Conservation (phyloP, 768 basidiomycete species). For the Tephrocybe rancida region DNA sequence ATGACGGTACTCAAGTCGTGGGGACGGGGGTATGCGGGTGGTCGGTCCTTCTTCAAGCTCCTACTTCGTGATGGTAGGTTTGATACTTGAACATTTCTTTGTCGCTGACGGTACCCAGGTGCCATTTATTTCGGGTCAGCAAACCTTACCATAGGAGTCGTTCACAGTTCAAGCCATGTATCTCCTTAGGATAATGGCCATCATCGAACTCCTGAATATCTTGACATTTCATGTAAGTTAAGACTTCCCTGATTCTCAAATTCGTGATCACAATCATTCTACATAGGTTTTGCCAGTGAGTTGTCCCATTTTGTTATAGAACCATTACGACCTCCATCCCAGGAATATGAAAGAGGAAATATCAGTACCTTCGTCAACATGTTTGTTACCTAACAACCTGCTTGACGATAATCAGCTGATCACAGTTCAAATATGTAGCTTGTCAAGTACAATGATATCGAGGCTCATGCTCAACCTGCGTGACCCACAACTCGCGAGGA, state of each 20-base stretch:
- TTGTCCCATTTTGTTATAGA: not conserved
- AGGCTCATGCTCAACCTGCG: slow-evolving; percentile 34
- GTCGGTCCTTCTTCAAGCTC: too few species aligned
- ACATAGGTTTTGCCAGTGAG: slow-evolving; percentile 19
- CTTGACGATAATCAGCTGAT: not conserved
- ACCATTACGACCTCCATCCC: not conserved
- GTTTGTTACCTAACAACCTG: slow-evolving; percentile 12
- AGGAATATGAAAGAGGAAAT: slow-evolving; percentile 23
- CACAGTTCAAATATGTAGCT: slow-evolving; percentile 11
- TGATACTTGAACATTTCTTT: too few species aligned
- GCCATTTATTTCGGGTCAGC: too few species aligned
- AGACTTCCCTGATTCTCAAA: not conserved
- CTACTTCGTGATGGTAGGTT: too few species aligned
- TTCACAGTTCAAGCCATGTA: too few species aligned
- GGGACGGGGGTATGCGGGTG: too few species aligned
- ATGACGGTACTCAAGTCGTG: too few species aligned
- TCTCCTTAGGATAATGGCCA: slow-evolving; percentile 23
- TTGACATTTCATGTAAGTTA: slow-evolving; percentile 23
- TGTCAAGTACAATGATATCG: slow-evolving; percentile 32
- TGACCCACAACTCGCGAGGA: slow-evolving; percentile 22
- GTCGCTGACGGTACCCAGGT: too few species aligned
- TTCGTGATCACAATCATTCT: not conserved
- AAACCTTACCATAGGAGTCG: too few species aligned
- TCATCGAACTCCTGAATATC: slow-evolving; percentile 21
- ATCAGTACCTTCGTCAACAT: slow-evolving; percentile 25